Evolutionary conservation across 169 alveolate species (phyloP), one percentile per base, ranked within the genome.

Genomic region (Cryptosporidium andersoni): DNA sequence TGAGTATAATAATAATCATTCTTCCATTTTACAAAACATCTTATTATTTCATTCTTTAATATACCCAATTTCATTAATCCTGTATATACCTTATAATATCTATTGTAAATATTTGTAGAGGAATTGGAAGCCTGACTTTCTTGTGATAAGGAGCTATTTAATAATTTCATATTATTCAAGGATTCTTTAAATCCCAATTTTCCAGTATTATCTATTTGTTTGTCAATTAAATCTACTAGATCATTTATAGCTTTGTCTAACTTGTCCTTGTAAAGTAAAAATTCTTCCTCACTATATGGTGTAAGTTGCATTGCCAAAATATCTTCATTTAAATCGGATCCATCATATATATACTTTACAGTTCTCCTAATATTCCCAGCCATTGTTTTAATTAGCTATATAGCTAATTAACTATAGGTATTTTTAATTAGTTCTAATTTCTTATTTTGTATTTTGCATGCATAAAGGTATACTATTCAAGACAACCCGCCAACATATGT

Each of bases 11-110:
- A 74, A 48, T 74, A 64, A 25, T 74, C 85, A 74, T 74, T 74
- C 55, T 74, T 74, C 85, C 85, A 74, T 42, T 58, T 74, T 74
- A 74, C 60, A 74, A 74, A 74, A 25, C 85, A 74, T 36, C 43
- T 68, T 9, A 74, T 39, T 45, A 74, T 74, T 11, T 74, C 68
- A 3, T 55, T 58, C 12, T 25, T 74, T 12, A 60, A 47, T 14
- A 58, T 64, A 11, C 55, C 85, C 14, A 74, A 36, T 39, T 36
- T 39, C n/a, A 74, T 39, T 60, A 74, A 47, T 11, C 60, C 74
- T 51, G 60, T 3, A 58, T 58, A 55, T 9, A 74, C 58, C 3
- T 63, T 37, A 58, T n/a, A 74, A 25, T 74, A 74, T 47, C 48
- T 74, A 8, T 47, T 60, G 25, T 25, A 25, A 25, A 25, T 25